These are phyloP conservation scores for Entrophospora sp. DNA, from an alignment of 192 early-diverging fungal genomes.

Conservation along the genomic window DNA sequence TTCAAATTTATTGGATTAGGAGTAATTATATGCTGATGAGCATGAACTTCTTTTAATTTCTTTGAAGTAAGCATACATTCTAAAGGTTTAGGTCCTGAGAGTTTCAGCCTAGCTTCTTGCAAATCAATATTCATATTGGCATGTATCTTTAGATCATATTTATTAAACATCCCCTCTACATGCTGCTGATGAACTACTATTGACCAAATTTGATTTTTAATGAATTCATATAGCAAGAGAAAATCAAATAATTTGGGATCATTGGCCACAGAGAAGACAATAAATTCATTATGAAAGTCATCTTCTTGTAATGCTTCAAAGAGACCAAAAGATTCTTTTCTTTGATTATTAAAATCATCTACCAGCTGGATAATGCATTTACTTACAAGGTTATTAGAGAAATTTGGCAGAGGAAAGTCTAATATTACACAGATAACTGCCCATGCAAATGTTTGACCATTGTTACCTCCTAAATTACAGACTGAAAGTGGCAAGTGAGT, in stretches of 20 bases:
- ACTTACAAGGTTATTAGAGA: background rate
- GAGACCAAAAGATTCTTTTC: background rate
- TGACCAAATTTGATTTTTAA: background rate
- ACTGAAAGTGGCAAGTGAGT: background rate
- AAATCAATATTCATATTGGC: background rate
- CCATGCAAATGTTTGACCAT: background rate
- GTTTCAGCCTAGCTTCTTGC: background rate
- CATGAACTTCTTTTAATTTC: too few species aligned
- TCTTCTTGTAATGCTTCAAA: background rate
- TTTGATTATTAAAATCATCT: background rate
- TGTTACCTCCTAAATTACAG: background rate
- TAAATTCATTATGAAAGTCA: background rate
- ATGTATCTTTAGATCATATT: conserved; percentile 4
- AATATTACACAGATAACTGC: background rate
- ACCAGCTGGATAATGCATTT: background rate
- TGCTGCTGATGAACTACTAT: conserved; percentile 6
- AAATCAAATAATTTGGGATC: background rate
- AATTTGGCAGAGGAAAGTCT: too few species aligned
- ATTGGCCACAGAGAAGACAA: background rate
- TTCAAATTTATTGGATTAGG: too few species aligned
- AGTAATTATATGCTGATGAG: too few species aligned
- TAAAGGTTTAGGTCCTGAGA: background rate
- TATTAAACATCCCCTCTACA: conserved; percentile 5
- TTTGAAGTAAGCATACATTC: too few species aligned
- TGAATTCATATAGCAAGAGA: background rate